A percentile compares a stretch with the other conserved stretches of the same genome.
Evolutionary conservation across 1,284 basidiomycete species (phyloP).

Genomic region (Microbotryum intermedium): DNA sequence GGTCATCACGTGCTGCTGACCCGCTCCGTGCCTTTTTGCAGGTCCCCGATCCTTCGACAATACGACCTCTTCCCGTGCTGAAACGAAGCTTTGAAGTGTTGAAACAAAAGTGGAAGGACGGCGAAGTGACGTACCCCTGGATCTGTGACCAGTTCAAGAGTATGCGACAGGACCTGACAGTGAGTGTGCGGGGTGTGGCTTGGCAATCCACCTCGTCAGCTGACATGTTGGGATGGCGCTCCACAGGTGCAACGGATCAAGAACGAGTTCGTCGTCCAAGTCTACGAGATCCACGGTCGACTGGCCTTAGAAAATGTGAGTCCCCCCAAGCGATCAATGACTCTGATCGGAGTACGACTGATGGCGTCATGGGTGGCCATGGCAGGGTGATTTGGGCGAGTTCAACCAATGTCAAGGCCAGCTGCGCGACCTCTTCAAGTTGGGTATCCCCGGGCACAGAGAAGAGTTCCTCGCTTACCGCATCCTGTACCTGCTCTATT

Average conservation of each 20-base stretch:
- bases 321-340: background rate
- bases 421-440: conserved; percentile 80
- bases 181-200: conserved; percentile 42
- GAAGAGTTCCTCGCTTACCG: conserved; percentile 97
- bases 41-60: conserved; percentile 91
- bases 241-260: conserved; percentile 97
- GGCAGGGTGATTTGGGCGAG: conserved; percentile 95
- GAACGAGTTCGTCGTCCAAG: conserved; percentile 94
- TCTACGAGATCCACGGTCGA: conserved; percentile 96
- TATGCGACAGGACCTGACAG: conserved; percentile 92
- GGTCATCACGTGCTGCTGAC: background rate
- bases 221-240: no score
- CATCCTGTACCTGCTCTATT: conserved; percentile 90
- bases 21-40: conserved; percentile 36
- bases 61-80: conserved; percentile 78
- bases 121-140: conserved; percentile 74
- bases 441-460: conserved; percentile 78
- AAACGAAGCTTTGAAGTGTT: conserved; percentile 77
- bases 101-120: conserved; percentile 75
- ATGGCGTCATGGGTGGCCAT: background rate
- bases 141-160: conserved; percentile 98
- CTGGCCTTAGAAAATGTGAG: conserved; percentile 88
- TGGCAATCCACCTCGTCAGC: background rate
- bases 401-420: conserved; percentile 97
- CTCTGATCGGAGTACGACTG: background rate